Evolutionary conservation across 257 asterid genomes (phyloP).

Genomic region (Lavandula angustifolia): DNA sequence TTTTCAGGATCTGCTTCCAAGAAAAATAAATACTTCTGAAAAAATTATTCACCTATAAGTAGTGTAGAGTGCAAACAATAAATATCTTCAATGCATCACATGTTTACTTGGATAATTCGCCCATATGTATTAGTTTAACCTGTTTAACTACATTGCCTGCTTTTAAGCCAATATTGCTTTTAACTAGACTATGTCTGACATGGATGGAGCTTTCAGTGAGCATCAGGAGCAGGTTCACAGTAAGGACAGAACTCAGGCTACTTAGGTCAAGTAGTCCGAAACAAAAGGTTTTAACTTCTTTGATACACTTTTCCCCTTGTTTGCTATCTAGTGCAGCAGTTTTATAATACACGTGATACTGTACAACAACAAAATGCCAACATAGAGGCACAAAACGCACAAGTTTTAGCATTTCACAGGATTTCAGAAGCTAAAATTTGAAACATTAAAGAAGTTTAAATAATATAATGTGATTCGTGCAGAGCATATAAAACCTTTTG

Average conservation of each 20-base stretch:
- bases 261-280: not conserved
- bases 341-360: not conserved
- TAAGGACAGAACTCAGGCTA: not conserved
- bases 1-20: conserved; percentile 72
- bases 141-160: conserved; percentile 8
- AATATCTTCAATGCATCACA: not conserved
- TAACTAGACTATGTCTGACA: conserved; percentile 1
- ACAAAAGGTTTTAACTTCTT: not conserved
- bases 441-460: too few relatives aligned
- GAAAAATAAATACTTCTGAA: conserved; percentile 18
- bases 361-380: not conserved
- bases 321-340: not conserved
- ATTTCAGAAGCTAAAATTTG: not conserved
- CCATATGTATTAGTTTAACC: not conserved
- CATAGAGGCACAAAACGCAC: not conserved
- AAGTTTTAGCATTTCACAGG: not conserved
- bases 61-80: conserved; percentile 5
- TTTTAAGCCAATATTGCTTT: conserved; percentile 17
- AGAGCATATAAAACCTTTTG: not conserved
- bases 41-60: conserved; percentile 12
- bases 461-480: too few relatives aligned
- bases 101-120: not conserved
- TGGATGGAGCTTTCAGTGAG: not conserved
- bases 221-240: not conserved
- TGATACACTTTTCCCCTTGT: not conserved